phyloP scores from a whole-genome alignment of 129 eudicot species.

The Chrysanthemum lavandulifolium region DNA sequence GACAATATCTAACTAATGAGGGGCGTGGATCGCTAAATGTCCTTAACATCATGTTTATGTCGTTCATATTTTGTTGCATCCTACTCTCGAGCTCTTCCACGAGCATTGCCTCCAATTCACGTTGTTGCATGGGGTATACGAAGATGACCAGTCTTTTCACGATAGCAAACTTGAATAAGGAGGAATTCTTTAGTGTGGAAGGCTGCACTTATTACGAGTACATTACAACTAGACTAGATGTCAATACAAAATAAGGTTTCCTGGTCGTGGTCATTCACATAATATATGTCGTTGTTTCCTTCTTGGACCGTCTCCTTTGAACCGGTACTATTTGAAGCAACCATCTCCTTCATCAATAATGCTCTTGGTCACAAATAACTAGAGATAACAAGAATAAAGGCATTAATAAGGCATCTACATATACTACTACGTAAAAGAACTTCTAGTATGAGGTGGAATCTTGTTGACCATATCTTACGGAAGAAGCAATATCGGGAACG shows the following conservation, averaged over 20 bases:
- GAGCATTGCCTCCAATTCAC: no score
- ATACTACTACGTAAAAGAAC: constrained; percentile 47
- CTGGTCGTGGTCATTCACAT: background rate
- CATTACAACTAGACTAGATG: background rate
- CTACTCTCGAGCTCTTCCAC: no score
- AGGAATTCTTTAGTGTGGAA: background rate
- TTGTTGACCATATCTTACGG: constrained; percentile 55
- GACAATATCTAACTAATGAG: no score
- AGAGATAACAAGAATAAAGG: no score
- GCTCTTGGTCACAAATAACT: background rate
- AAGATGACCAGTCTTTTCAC: background rate
- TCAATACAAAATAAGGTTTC: background rate
- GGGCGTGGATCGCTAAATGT: no score
- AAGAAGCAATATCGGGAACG: constrained; percentile 65
- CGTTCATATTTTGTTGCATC: no score
- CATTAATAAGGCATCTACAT: no score
- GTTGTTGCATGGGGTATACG: background rate
- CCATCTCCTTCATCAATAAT: no score
- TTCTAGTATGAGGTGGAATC: constrained; percentile 54
- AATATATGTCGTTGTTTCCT: no score
- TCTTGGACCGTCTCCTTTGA: no score
- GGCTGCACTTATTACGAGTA: background rate
- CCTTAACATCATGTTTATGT: no score
- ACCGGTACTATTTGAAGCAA: no score
- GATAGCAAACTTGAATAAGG: background rate